phyloP scores from a whole-genome alignment of 331 rosid species.

The Acacia concinna region DNA sequence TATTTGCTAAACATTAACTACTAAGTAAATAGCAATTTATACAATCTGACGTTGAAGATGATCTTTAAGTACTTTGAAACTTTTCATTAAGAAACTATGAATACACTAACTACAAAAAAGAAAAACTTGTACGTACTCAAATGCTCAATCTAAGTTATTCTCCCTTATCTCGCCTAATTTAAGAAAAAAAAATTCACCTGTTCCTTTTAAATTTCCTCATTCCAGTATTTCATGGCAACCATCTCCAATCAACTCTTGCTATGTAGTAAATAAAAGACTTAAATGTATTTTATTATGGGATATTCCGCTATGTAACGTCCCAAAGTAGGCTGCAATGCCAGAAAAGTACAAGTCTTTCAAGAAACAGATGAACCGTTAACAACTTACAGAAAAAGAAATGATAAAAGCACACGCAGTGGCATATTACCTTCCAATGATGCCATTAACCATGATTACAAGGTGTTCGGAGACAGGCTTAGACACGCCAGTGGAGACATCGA shows the following conservation, averaged over 20 bases:
- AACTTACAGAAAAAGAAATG: background rate
- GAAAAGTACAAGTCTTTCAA: no score
- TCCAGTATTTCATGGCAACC: background rate
- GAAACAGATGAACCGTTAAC: no score
- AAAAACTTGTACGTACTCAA: background rate
- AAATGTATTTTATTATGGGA: background rate
- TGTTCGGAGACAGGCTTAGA: conserved; percentile 48
- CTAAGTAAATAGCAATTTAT: background rate
- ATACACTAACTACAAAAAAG: background rate
- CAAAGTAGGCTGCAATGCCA: no score
- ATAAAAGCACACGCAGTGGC: background rate
- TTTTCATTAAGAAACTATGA: background rate
- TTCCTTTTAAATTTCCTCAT: background rate
- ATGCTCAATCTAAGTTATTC: background rate
- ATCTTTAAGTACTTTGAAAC: background rate
- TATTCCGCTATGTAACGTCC: no score
- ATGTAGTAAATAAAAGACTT: background rate
- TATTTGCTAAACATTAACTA: background rate
- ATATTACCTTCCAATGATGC: conserved; percentile 76
- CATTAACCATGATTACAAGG: conserved; percentile 93
- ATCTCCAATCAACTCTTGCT: background rate
- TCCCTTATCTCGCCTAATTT: background rate
- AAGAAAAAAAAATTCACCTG: background rate
- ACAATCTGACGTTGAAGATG: background rate
- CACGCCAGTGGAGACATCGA: conserved; percentile 20